phyloP scores from a whole-genome alignment of 352 stramenopile genomes.

The Globisporangium barbulae region DNA sequence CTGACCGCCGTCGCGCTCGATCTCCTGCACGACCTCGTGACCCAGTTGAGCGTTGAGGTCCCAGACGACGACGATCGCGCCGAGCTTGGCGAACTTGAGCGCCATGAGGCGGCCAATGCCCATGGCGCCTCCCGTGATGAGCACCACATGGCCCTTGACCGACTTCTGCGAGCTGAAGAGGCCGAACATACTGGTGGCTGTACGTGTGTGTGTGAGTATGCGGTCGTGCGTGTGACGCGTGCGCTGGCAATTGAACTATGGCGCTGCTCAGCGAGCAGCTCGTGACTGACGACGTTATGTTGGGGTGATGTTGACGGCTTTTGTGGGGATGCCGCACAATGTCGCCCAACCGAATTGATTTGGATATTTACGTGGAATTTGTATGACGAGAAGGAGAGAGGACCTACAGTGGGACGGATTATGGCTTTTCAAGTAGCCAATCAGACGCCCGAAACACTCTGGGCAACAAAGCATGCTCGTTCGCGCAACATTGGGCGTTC shows the following conservation, averaged over 20 bases:
- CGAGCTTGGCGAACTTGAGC: constrained; percentile 33
- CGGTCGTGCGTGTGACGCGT: background rate
- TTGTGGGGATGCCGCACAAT: background rate
- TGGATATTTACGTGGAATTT: background rate
- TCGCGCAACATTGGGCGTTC: background rate
- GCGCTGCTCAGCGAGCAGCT: background rate
- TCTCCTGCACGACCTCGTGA: constrained; percentile 28
- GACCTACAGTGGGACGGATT: constrained; percentile 13
- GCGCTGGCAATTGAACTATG: background rate
- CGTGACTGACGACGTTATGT: background rate
- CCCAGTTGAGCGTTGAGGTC: constrained; percentile 32
- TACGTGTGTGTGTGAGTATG: background rate
- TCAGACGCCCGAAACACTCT: background rate
- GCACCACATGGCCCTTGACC: constrained; percentile 45
- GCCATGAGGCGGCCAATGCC: constrained; percentile 40
- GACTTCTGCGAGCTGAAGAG: constrained; percentile 24
- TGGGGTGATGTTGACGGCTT: background rate
- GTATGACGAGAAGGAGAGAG: background rate
- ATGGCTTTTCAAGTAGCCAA: constrained; percentile 1
- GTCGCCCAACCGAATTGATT: background rate
- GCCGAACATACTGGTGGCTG: constrained; percentile 12
- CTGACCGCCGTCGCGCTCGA: constrained; percentile 22
- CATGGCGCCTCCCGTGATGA: constrained; percentile 57
- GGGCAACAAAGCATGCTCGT: background rate
- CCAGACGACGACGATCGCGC: constrained; percentile 38